These are phyloP conservation scores for Tetrahymena elliotti DNA, from an alignment of 73 alveolate genomes.

Conservation along the genomic window DNA sequence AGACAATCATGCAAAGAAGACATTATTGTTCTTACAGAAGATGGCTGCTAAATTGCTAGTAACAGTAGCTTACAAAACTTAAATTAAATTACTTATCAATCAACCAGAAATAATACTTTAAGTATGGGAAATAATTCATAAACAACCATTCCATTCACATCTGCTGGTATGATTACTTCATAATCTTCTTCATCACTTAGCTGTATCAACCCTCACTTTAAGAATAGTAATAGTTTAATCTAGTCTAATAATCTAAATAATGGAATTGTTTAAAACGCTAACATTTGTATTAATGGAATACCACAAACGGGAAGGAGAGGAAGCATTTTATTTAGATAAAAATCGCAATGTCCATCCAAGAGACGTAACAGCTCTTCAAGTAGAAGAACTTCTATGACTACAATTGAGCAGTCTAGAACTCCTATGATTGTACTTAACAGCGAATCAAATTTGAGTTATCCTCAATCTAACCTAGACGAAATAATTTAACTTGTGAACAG, in stretches of 20 bases:
- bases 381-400: background rate
- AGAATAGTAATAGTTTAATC: background rate
- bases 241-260: background rate
- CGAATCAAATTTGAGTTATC: background rate
- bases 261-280: background rate
- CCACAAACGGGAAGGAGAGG: background rate
- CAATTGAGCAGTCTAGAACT: background rate
- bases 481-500: background rate
- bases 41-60: background rate
- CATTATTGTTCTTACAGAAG: background rate
- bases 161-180: background rate
- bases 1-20: background rate
- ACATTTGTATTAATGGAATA: background rate
- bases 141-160: background rate
- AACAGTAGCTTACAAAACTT: background rate
- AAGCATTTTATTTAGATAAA: background rate
- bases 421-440: background rate
- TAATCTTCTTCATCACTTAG: background rate
- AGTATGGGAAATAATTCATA: background rate
- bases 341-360: background rate
- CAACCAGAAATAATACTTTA: background rate
- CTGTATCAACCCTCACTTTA: background rate
- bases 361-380: background rate
- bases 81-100: background rate
- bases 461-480: background rate